phyloP scores from a whole-genome alignment of 331 rosid genomes.

The Dryas integrifolia region DNA sequence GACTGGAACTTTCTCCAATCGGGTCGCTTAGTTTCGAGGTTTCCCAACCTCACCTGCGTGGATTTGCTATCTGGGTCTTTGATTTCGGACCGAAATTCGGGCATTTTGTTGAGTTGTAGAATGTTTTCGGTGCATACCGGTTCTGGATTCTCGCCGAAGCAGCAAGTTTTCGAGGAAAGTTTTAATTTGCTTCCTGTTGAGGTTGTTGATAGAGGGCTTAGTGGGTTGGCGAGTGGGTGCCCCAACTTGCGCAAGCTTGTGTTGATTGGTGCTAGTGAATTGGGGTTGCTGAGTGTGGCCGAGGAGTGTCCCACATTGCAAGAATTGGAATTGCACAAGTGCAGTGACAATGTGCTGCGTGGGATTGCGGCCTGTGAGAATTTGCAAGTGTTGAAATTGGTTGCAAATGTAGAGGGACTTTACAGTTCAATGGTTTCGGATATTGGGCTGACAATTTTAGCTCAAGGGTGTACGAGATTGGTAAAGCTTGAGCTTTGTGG shows the following conservation, averaged over 20 bases:
- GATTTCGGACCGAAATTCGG: conserved; percentile 46
- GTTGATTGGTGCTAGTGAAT: conserved; percentile 66
- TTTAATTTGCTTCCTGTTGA: conserved; percentile 57
- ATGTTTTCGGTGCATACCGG: conserved; percentile 44
- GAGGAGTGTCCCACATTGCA: conserved; percentile 78
- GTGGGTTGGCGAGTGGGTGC: conserved; percentile 58
- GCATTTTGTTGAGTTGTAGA: conserved; percentile 49
- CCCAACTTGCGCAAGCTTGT: conserved; percentile 72
- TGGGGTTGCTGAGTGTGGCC: conserved; percentile 72
- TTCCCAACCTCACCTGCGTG: conserved; percentile 71
- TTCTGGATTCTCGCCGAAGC: conserved; percentile 40
- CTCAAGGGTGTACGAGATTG: conserved; percentile 83
- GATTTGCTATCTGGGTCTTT: conserved; percentile 64
- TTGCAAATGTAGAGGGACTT: conserved; percentile 67
- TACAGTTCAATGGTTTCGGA: conserved; percentile 74
- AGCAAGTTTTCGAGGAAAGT: conserved; percentile 44
- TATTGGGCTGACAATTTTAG: conserved; percentile 85
- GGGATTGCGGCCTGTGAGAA: conserved; percentile 82
- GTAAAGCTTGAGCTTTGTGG: conserved; percentile 91
- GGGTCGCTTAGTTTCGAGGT: conserved; percentile 72
- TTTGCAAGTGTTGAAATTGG: conserved; percentile 73
- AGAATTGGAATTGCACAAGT: conserved; percentile 72
- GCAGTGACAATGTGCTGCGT: conserved; percentile 66
- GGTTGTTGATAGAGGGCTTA: conserved; percentile 71
- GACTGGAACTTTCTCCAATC: conserved; percentile 81